Base-by-base conservation (phyloP, 2,329 filamentous ascomycete genomes). In the Fusarium transvaalense region DNA sequence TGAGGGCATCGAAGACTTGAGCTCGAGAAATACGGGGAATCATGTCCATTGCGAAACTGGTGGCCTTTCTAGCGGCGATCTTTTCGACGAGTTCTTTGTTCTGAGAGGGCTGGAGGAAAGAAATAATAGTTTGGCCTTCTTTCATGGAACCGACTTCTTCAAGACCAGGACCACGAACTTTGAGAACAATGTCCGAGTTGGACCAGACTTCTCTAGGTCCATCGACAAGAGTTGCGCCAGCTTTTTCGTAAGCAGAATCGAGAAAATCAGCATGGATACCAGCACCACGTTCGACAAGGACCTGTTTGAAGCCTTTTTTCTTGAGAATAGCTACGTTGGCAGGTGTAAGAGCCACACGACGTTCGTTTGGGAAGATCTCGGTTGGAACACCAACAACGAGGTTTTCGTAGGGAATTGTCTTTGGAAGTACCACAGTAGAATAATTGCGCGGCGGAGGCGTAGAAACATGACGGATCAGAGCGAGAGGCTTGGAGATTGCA, bases 1-100 rank as follows among this genome's bases (percentile, higher is more conserved):
- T 94, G 57, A 97, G 84, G 1, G 93, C 93, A 79, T 97, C 93
- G 73, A 97, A 97, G 1, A 92, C 89, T 77, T 97, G 94, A 2
- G 94, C 93, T 46, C 94, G 88, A 2, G 93, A 97, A 72, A 97
- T 97, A 39, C 94, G 89, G 17, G 94, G 94, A 53, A 97, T 91
- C 89, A 94, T 91, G 76, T 97, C 94, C 93, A 97, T 97, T 23
- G 94, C 93, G 76, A 97, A 96, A 17, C 88, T 83, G 1, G 92
- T 97, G 3, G 90, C 89, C 29, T 91, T 90, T 48, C 88, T 88
- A 37, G 84, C 83, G 27, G 92, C 89, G 62, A 97, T 86, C 61
- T 88, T 89, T 62, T 93, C 87, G 12, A 97, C 91, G 8, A 95
- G 81, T 10, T 87, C 83, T 78, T 88, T 90, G 78, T 97, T 97